These are phyloP conservation scores for Ophiocordyceps camponoti-rufipedis DNA, from an alignment of 2,329 filamentous ascomycete genomes.

Conservation along the genomic window DNA sequence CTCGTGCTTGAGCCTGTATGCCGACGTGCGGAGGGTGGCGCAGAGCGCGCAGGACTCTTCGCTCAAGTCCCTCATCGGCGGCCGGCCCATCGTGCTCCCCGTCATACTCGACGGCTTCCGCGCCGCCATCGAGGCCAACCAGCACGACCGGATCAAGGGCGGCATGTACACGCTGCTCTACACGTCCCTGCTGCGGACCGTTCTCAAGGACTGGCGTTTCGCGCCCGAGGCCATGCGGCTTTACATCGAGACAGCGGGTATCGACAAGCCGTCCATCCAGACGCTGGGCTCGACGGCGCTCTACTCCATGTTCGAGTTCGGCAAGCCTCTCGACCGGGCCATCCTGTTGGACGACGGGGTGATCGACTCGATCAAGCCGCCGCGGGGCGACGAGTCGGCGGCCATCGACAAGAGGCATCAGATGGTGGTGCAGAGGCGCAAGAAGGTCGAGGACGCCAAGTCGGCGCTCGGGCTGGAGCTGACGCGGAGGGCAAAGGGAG, in stretches of 20 bases:
- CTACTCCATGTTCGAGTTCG: constrained; percentile 81
- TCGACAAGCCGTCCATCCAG: constrained; percentile 90
- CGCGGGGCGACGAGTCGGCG: constrained; percentile 37
- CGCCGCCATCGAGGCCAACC: constrained; percentile 57
- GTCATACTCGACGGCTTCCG: constrained; percentile 66
- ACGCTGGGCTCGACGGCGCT: constrained; percentile 66
- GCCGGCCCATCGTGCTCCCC: constrained; percentile 75
- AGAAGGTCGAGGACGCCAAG: constrained; percentile 70
- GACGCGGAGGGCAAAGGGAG: constrained; percentile 54
- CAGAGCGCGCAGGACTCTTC: constrained; percentile 88
- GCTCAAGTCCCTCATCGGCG: constrained; percentile 76
- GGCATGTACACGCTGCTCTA: constrained; percentile 82
- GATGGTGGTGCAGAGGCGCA: constrained; percentile 57
- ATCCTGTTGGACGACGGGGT: constrained; percentile 59
- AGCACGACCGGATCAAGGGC: constrained; percentile 87
- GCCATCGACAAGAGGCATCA: constrained; percentile 42
- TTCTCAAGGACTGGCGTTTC: constrained; percentile 86
- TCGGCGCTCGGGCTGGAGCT: constrained; percentile 63
- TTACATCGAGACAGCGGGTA: constrained; percentile 76
- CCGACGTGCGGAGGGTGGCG: constrained; percentile 85
- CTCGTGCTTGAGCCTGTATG: constrained; percentile 80
- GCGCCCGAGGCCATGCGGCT: constrained; percentile 76
- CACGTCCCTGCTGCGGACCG: constrained; percentile 72
- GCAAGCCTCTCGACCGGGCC: constrained; percentile 71
- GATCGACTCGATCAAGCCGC: constrained; percentile 53